These are phyloP conservation scores for Leucocoprinus sp. DNA, from an alignment of 768 basidiomycete genomes.

Conservation along the genomic window DNA sequence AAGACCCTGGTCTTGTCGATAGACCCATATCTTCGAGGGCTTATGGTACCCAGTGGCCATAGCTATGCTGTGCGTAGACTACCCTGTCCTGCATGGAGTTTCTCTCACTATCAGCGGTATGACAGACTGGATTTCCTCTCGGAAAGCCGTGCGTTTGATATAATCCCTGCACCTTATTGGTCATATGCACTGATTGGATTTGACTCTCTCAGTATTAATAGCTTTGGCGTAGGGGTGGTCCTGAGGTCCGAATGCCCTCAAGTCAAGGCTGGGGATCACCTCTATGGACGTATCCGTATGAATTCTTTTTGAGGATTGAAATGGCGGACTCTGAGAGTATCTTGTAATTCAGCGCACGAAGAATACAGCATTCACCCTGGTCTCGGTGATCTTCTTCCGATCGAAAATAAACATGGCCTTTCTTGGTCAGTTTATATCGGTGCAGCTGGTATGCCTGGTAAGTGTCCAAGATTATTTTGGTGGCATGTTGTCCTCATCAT, in stretches of 20 bases:
- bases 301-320: neutral
- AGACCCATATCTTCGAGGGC: slow-evolving; percentile 33
- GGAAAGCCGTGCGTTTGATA: slow-evolving; percentile 27
- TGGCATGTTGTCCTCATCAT: neutral
- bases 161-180: neutral
- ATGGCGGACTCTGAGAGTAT: neutral
- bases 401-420: slow-evolving; percentile 35
- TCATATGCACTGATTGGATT: neutral
- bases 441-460: slow-evolving; percentile 47
- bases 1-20: slow-evolving; percentile 41
- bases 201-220: slow-evolving; percentile 16
- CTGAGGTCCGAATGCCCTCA: slow-evolving; percentile 31
- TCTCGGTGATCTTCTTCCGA: slow-evolving; percentile 16
- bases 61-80: slow-evolving; percentile 19
- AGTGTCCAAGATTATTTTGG: slow-evolving; percentile 10
- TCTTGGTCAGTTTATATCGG: slow-evolving; percentile 45
- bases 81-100: too few species aligned
- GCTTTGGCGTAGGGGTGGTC: slow-evolving; percentile 35
- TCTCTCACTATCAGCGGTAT: neutral
- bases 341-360: slow-evolving; percentile 26
- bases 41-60: slow-evolving; percentile 27
- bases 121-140: slow-evolving; percentile 12
- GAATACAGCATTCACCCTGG: slow-evolving; percentile 29
- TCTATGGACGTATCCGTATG: slow-evolving; percentile 28
- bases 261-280: slow-evolving; percentile 30